Evolutionary conservation across 2,329 filamentous ascomycete genomes (phyloP).

Genomic region (Penicillium brevicompactum): DNA sequence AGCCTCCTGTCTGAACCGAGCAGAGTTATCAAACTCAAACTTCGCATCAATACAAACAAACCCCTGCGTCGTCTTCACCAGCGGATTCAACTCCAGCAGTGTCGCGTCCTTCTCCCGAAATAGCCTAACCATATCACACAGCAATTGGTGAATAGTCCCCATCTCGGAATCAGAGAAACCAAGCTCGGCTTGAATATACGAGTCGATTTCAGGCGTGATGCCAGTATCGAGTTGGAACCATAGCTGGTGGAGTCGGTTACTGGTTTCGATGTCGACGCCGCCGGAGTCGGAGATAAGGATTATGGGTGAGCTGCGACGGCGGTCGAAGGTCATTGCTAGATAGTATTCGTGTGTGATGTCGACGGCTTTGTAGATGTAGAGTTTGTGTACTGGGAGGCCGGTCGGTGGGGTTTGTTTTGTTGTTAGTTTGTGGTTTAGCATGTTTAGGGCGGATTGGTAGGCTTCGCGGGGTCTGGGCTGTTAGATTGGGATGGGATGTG

Average conservation of each 20-base stretch:
- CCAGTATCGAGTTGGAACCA: constrained; percentile 28
- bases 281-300: constrained; percentile 42
- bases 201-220: constrained; percentile 26
- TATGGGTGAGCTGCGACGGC: constrained; percentile 42
- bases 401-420: constrained; percentile 32
- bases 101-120: constrained; percentile 54
- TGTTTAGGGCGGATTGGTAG: constrained; percentile 27
- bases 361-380: constrained; percentile 42
- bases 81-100: constrained; percentile 46
- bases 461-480: constrained; percentile 26
- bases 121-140: constrained; percentile 34
- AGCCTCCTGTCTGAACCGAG: constrained; percentile 44
- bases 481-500: not conserved
- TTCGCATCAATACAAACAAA: constrained; percentile 44
- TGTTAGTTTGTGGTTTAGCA: constrained; percentile 31
- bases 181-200: constrained; percentile 25
- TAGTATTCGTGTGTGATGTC: constrained; percentile 42
- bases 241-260: constrained; percentile 30
- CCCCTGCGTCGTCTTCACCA: constrained; percentile 33
- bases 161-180: constrained; percentile 30
- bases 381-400: constrained; percentile 32
- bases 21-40: constrained; percentile 54
- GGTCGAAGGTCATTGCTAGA: constrained; percentile 48
- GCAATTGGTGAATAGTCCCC: constrained; percentile 24
- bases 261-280: constrained; percentile 35